Conservation (phyloP, 768 basidiomycete genomes). For the Lactarius deliciosus region DNA sequence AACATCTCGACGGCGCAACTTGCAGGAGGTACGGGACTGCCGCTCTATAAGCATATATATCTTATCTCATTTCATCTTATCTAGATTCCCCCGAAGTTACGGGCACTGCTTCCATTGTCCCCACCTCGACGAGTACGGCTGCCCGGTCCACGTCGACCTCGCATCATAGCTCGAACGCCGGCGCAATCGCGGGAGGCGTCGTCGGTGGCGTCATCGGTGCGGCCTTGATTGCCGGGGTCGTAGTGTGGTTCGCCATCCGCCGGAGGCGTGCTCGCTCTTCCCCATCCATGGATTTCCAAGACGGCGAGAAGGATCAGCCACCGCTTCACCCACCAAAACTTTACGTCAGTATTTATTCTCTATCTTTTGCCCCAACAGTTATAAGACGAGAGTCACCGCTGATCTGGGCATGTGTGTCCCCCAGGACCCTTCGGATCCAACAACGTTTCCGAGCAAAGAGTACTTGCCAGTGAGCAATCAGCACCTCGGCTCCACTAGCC, state of each 20-base stretch:
- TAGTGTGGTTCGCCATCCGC: conserved; percentile 42
- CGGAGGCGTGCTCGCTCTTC: conserved; percentile 34
- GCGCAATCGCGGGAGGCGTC: conserved; percentile 64
- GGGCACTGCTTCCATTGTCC: too few relatives aligned
- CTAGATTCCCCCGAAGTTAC: too few relatives aligned
- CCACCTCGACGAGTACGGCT: too few relatives aligned
- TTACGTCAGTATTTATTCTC: conserved; percentile 17
- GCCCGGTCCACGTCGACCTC: background rate
- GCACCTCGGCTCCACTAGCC: background rate
- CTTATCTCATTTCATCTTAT: background rate
- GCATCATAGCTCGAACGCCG: conserved; percentile 38
- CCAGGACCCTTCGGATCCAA: conserved; percentile 30
- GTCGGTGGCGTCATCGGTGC: conserved; percentile 52
- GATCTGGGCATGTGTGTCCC: background rate
- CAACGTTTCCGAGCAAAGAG: conserved; percentile 20
- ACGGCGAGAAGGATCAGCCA: background rate
- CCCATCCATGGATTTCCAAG: conserved; percentile 13
- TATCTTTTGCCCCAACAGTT: background rate
- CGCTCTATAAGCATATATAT: too few relatives aligned
- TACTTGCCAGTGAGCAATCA: background rate
- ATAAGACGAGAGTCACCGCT: background rate
- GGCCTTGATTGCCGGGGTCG: conserved; percentile 41
- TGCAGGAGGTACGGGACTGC: conserved; percentile 1
- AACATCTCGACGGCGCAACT: background rate
- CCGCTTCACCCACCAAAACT: conserved; percentile 10